These are phyloP conservation scores for Erysimum pusillum DNA, from an alignment of 441 rosid species.

Conservation along the genomic window DNA sequence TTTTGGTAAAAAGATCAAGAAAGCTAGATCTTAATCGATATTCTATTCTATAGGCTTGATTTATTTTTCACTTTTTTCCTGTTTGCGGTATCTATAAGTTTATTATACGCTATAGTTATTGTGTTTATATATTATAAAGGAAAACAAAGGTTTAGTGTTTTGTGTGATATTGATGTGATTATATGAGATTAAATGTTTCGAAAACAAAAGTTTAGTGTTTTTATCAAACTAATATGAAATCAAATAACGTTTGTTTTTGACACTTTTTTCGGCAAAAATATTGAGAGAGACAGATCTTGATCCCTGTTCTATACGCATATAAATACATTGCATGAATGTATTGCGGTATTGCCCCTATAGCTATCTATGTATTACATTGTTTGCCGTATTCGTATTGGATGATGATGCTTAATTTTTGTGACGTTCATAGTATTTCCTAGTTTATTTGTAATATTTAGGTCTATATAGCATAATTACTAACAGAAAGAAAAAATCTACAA, in stretches of 20 bases:
- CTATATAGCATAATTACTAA: background rate
- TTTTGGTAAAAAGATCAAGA: conserved; percentile 70
- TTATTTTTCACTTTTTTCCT: background rate
- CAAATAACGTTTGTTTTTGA: background rate
- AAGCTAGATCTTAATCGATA: conserved; percentile 51
- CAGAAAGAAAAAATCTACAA: background rate
- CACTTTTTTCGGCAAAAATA: background rate
- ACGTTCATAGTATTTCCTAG: background rate
- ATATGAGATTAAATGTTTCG: background rate
- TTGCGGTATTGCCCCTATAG: conserved; percentile 11
- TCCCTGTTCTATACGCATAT: conserved; percentile 3
- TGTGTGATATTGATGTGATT: conserved; percentile 10
- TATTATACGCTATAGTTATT: conserved; percentile 24
- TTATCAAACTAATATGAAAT: conserved; percentile 6
- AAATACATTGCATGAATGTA: background rate
- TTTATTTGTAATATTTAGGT: background rate
- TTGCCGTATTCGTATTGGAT: conserved; percentile 15
- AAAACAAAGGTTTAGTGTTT: background rate
- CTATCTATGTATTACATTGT: background rate
- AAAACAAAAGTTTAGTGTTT: background rate
- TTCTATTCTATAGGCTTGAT: conserved; percentile 8
- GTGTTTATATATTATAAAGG: background rate
- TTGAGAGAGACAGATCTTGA: conserved; percentile 13
- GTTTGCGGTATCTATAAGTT: conserved; percentile 2
- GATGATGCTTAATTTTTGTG: conserved; percentile 1